These are phyloP conservation scores for Dissophora globulifera DNA, from an alignment of 192 early-diverging fungal species.

Conservation along the genomic window DNA sequence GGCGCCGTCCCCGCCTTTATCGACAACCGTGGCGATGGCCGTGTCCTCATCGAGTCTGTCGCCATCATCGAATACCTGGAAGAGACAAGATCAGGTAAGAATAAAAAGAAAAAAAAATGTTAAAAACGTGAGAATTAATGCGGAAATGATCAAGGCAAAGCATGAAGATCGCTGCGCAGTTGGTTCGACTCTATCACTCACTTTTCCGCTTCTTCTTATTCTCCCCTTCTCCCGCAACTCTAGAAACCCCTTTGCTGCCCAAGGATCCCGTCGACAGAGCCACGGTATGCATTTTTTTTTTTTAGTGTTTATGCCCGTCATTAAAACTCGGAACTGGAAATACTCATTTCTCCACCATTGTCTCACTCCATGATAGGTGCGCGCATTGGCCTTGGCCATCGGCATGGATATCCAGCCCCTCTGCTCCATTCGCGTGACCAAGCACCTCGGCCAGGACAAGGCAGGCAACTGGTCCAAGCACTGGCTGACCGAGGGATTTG, in stretches of 20 bases:
- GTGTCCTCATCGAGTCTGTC: constrained; percentile 68
- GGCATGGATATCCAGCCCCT: constrained; percentile 89
- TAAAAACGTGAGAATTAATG: no score
- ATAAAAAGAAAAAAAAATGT: no score
- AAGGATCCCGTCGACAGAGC: constrained; percentile 70
- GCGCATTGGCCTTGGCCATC: constrained; percentile 75
- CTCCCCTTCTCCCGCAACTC: neutral
- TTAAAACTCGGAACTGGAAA: no score
- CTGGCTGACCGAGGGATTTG: constrained; percentile 67
- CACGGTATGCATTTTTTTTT: no score
- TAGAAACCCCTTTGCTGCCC: constrained; percentile 76
- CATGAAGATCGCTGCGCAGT: neutral
- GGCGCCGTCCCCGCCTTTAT: constrained; percentile 76
- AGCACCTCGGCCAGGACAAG: constrained; percentile 61
- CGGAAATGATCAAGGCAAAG: neutral
- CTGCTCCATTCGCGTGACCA: constrained; percentile 78
- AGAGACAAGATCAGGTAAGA: constrained; percentile 72
- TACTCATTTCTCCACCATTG: no score
- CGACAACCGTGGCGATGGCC: constrained; percentile 56
- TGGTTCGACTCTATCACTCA: neutral
- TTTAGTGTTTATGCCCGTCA: no score
- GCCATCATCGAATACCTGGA: constrained; percentile 94
- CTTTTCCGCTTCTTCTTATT: neutral
- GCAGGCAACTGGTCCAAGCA: constrained; percentile 66
- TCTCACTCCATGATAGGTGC: constrained; percentile 56